phyloP scores from a whole-genome alignment of 139 green algal species.

The Micromonas commoda region DNA sequence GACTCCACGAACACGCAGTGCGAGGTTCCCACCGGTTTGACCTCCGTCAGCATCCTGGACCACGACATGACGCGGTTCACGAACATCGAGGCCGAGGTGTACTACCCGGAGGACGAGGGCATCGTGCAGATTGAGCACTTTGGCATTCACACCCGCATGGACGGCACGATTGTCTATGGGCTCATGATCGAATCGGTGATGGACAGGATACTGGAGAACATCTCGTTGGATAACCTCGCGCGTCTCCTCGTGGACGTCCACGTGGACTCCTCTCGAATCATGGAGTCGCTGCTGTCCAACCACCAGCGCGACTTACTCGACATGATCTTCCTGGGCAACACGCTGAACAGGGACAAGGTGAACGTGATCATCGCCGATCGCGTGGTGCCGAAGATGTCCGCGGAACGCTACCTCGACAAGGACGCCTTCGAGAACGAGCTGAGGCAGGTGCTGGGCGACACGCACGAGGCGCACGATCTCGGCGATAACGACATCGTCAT shows the following conservation, averaged over 20 bases:
- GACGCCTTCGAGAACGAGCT: constrained; percentile 35
- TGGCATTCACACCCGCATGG: constrained; percentile 26
- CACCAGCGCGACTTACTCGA: constrained; percentile 30
- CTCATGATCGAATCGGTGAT: constrained; percentile 30
- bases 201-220: constrained; percentile 30
- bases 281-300: constrained; percentile 16
- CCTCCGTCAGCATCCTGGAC: constrained; percentile 26
- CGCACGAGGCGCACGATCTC: constrained; percentile 30
- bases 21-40: constrained; percentile 27
- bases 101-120: constrained; percentile 35
- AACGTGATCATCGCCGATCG: constrained; percentile 31
- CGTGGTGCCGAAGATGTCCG: constrained; percentile 9
- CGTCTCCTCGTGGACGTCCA: constrained; percentile 34
- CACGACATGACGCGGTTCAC: constrained; percentile 27
- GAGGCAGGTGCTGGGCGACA: constrained; percentile 30
- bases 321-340: constrained; percentile 24
- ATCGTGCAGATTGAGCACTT: constrained; percentile 34
- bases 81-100: constrained; percentile 35
- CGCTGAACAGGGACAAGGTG: constrained; percentile 25
- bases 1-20: constrained; percentile 28
- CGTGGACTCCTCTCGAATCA: constrained; percentile 26
- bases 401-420: constrained; percentile 30
- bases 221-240: constrained; percentile 36
- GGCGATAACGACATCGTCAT: constrained; percentile 25
- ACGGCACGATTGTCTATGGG: constrained; percentile 29